Conservation (phyloP, 2,329 filamentous ascomycete species). For the Xylariaceae sp. region DNA sequence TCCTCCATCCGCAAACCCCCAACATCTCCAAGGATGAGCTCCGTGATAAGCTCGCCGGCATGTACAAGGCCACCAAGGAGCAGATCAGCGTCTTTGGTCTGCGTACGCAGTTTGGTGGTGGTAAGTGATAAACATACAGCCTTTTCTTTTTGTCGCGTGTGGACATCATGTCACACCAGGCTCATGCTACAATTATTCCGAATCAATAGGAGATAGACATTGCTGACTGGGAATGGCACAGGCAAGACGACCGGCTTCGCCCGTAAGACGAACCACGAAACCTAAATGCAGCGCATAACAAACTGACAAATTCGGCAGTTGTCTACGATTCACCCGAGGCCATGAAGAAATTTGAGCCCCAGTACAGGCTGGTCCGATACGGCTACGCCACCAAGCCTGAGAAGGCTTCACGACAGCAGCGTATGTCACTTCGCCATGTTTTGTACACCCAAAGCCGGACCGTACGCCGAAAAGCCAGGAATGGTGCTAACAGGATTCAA, state of each 20-base stretch:
- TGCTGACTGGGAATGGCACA: neutral
- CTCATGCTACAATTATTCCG: too few relatives aligned
- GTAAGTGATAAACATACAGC: neutral
- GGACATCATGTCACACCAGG: too few relatives aligned
- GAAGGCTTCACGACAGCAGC: slow-evolving; percentile 97
- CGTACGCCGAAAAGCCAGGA: neutral
- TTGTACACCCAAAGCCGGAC: slow-evolving; percentile 18
- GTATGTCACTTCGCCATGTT: slow-evolving; percentile 66
- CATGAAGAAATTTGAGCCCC: slow-evolving; percentile 99
- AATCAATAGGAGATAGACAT: too few relatives aligned
- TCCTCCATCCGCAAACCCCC: slow-evolving; percentile 97
- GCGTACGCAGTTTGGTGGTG: slow-evolving; percentile 98
- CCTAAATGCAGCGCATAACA: neutral
- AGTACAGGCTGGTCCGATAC: slow-evolving; percentile 94
- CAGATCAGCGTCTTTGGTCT: slow-evolving; percentile 98
- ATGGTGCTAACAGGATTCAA: slow-evolving; percentile 12
- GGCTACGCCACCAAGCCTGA: slow-evolving; percentile 93
- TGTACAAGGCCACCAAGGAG: slow-evolving; percentile 99
- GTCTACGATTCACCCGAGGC: slow-evolving; percentile 98
- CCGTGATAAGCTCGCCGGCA: slow-evolving; percentile 87
- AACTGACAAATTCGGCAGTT: slow-evolving; percentile 46
- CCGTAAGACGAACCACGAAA: slow-evolving; percentile 43
- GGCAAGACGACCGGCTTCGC: slow-evolving; percentile 99
- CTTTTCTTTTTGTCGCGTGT: too few relatives aligned
- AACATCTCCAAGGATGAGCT: slow-evolving; percentile 99